Evolutionary conservation across 1,284 basidiomycete genomes (phyloP).

Genomic region (Sporisorium iseilematis-ciliati): DNA sequence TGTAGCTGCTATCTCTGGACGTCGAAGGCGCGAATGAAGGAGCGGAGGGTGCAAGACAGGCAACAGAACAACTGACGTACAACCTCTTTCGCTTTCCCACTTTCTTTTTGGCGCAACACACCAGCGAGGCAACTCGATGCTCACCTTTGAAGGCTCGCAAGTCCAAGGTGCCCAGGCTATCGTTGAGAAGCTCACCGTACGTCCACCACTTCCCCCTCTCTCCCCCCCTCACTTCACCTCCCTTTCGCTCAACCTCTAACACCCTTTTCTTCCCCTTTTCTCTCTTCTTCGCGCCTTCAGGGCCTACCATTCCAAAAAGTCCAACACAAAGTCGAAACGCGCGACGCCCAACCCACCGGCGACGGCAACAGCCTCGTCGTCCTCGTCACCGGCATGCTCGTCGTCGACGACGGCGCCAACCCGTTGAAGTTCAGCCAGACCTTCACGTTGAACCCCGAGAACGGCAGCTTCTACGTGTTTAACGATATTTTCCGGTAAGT

Average conservation of each 20-base stretch:
- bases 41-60: too few relatives aligned
- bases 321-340: constrained; percentile 83
- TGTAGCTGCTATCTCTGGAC: too few relatives aligned
- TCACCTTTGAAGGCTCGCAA: constrained; percentile 83
- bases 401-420: constrained; percentile 63
- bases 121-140: constrained; percentile 86
- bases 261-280: background rate
- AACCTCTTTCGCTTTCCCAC: too few relatives aligned
- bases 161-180: constrained; percentile 77
- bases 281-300: constrained; percentile 72
- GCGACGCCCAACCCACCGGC: constrained; percentile 89
- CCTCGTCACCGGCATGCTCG: constrained; percentile 85
- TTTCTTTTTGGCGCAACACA: background rate
- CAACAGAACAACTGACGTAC: background rate
- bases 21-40: too few relatives aligned
- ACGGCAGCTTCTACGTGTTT: constrained; percentile 84
- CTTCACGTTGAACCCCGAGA: constrained; percentile 89
- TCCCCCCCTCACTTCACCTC: background rate
- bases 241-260: too few relatives aligned
- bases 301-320: constrained; percentile 84
- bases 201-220: constrained; percentile 45
- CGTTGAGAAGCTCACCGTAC: constrained; percentile 83
- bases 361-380: constrained; percentile 80
- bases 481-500: constrained; percentile 67
- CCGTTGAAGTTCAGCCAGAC: constrained; percentile 64